Percentiles rank a stretch among this genome's conserved stretches.
phyloP scores from a whole-genome alignment of 202 grass and related monocot species.

The Digitaria exilis region DNA sequence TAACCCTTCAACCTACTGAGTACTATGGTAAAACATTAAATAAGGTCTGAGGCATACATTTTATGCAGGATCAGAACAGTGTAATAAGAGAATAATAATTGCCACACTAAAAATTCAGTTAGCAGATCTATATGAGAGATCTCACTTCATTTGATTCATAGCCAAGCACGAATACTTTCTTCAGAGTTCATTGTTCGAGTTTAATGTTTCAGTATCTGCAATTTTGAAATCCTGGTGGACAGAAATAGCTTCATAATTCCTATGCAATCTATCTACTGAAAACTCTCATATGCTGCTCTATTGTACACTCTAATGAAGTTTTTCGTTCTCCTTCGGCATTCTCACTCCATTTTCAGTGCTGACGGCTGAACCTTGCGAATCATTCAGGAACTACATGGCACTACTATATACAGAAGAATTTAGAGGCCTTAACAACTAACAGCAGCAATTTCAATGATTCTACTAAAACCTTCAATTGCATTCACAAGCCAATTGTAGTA shows the following conservation, averaged over 20 bases:
- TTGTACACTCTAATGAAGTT: not conserved
- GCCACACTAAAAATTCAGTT: not conserved
- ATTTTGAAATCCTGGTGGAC: not conserved
- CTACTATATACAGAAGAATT: constrained; percentile 4
- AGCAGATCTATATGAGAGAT: constrained; percentile 14
- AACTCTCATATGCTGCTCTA: not conserved
- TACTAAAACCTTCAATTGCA: not conserved
- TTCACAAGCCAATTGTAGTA: constrained; percentile 4
- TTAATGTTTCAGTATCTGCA: not conserved
- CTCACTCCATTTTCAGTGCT: not conserved
- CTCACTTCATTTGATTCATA: not conserved
- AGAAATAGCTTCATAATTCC: not conserved
- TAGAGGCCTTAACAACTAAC: not conserved
- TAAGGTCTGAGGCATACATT: not conserved
- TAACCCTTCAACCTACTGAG: not conserved
- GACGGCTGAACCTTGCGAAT: constrained; percentile 9
- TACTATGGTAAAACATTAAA: not conserved
- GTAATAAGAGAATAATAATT: not conserved
- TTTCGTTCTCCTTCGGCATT: not conserved
- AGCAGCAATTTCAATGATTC: not conserved
- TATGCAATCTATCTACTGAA: constrained; percentile 3
- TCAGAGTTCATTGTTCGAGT: not conserved
- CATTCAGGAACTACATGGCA: not conserved
- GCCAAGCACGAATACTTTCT: not conserved
- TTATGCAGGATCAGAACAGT: constrained; percentile 17